Evolutionary conservation across 73 alveolate species (phyloP), one percentile per base, ranked within the genome.

Genomic region (Paramecium bursaria): DNA sequence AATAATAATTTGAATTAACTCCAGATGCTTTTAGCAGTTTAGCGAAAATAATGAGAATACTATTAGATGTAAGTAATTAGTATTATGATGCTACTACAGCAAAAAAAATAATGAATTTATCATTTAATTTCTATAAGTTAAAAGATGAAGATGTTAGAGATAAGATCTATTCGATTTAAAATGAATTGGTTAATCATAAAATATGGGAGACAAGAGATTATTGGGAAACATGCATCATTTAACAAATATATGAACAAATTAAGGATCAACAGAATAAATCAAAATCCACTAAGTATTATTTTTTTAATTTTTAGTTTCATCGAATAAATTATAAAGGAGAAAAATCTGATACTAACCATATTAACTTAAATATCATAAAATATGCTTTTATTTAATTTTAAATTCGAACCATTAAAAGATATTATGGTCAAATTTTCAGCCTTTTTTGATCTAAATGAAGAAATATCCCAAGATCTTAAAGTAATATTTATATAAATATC

Each of bases 11-110:
- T 19, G 7, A 67, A 67, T 23, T 67, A 1, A 57, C 46, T 21
- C 22, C 0, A 9, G 22, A 25, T 10, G 44, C 82, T 3, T 67
- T 39, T 67, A 9, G 27, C 13, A 67, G 44, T 67, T 35, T 67
- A 44, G 23, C 50, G 5, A 67, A 67, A 7, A 15, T 67, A 39
- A 39, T 67, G 9, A 67, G 33, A 25, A 19, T 47, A 11, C 14
- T 67, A 19, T 67, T 67, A 30, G 82, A 67, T 25, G 33, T 67
- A 42, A 57, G 33, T 39, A n/a, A 15, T 67, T 67, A 67, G 82
- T 67, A 57, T 3, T 67, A 11, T 67, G 82, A 67, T 67, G 82
- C 82, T 21, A 47, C 60, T 7, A 67, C 82, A 21, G 49, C 82
- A n/a, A 67, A 47, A 67, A 39, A 35, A 67, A 15, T 67, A 15